Base-by-base conservation (phyloP, 495 filamentous ascomycete genomes). In the Endocarpon pusillum region DNA sequence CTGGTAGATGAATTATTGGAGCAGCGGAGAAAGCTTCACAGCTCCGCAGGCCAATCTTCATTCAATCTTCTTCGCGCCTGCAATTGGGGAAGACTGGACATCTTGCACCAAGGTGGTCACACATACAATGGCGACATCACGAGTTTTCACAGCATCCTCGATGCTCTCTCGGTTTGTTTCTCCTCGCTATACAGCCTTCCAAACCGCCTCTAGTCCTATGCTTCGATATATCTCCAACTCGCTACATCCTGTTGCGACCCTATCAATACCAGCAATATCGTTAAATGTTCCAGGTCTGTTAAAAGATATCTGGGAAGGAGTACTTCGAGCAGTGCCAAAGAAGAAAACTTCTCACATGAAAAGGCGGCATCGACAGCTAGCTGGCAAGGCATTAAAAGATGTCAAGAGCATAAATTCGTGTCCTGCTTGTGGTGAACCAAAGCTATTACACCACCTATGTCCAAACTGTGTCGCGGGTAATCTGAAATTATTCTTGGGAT, bases 281-380 rank as follows among this genome's bases (percentile, higher is more conserved):
- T 58, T n/a, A 61, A 69, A 64, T 20, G 42, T 75, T 9, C 68
- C 73, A 1, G 62, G 59, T 6, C 43, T 89, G 3, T 52, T 91
- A 12, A 67, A 67, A 29, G 80, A 74, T 23, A 67, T 99, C 39
- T 96, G 87, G 81, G 91, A 94, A 40, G 82, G 78, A 2, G 69
- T 96, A 23, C 73, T 99, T 21, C 74, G 75, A 41, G 89, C 89
- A 3, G 89, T 94, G 4, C 89, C 89, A 7, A 99, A 99, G 68
- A 96, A 94, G 61, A 99, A 96, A 71, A 92, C 85, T 7, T 93
- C 87, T 17, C 80, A 99, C 55, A 82, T 81, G 67, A 94, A 92
- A 66, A 92, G 81, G 61, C 76, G 89, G 41, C 75, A 82, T 46
- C 69, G 91, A 44, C 83, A 87, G 44, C 75, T 94, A 73, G 87